phyloP scores from a whole-genome alignment of 352 stramenopile species.

The Blastocystis sp. region DNA sequence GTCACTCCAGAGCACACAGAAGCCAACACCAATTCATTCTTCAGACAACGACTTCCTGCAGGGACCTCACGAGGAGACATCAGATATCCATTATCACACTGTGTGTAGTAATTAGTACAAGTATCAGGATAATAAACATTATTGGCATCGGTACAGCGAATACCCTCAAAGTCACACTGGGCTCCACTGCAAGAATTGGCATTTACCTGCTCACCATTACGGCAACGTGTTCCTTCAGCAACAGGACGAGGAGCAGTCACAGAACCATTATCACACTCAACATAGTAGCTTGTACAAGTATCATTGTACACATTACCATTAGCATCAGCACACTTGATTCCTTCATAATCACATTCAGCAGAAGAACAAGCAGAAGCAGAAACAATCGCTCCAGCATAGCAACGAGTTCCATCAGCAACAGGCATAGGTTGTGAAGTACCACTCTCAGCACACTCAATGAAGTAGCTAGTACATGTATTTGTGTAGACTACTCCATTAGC shows the following conservation, averaged over 20 bases:
- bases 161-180: slow-evolving; percentile 46
- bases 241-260: slow-evolving; percentile 21
- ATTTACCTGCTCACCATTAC: slow-evolving; percentile 4
- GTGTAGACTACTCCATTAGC: slow-evolving; percentile 41
- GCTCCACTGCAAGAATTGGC: not conserved
- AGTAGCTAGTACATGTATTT: slow-evolving; percentile 40
- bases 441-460: slow-evolving; percentile 27
- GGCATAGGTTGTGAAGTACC: slow-evolving; percentile 44
- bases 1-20: not conserved
- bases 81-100: slow-evolving; percentile 37
- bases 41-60: slow-evolving; percentile 28
- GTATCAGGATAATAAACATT: slow-evolving; percentile 50
- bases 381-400: slow-evolving; percentile 44
- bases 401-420: slow-evolving; percentile 59
- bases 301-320: slow-evolving; percentile 43
- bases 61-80: not conserved
- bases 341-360: slow-evolving; percentile 58
- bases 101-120: slow-evolving; percentile 41
- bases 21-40: not conserved
- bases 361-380: not conserved
- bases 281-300: slow-evolving; percentile 59
- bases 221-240: slow-evolving; percentile 54
- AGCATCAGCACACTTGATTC: slow-evolving; percentile 25
- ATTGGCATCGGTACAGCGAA: slow-evolving; percentile 46
- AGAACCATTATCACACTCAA: slow-evolving; percentile 45